Conservation (phyloP, 2,329 filamentous ascomycete genomes). For the Tolypocladium endophyticum region DNA sequence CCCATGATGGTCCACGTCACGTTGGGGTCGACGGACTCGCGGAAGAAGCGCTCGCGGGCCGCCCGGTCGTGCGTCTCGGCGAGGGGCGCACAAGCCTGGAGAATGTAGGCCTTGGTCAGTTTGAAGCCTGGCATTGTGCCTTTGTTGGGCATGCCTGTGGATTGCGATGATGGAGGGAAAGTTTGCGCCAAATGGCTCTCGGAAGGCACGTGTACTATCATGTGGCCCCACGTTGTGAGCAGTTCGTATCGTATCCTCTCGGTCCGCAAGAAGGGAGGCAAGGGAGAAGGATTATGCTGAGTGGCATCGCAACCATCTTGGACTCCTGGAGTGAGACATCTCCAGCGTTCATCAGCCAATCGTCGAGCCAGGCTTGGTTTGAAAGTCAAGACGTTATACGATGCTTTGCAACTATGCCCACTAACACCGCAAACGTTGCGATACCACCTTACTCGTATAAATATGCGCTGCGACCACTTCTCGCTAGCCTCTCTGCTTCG, state of each 20-base stretch:
- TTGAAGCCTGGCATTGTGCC: conserved; percentile 8
- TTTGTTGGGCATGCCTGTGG: neutral
- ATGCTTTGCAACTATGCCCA: neutral
- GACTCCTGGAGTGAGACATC: neutral
- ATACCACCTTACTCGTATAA: too few relatives aligned
- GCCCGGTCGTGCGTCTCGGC: conserved; percentile 6
- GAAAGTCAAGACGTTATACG: neutral
- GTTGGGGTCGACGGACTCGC: conserved; percentile 7
- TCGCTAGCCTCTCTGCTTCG: too few relatives aligned
- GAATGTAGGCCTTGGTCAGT: conserved; percentile 11
- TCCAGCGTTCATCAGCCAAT: neutral
- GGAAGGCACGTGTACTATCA: neutral
- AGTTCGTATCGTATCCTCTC: neutral
- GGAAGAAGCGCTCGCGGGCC: conserved; percentile 9
- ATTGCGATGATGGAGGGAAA: neutral
- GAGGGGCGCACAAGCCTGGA: conserved; percentile 9
- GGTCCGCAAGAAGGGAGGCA: neutral
- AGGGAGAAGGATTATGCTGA: neutral
- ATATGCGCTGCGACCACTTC: neutral
- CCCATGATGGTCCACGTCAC: conserved; percentile 14
- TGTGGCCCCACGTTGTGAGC: neutral
- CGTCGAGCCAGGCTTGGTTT: neutral
- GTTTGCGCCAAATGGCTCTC: neutral
- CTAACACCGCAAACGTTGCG: neutral
- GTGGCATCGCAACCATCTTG: neutral